Conservation (phyloP, 2,329 filamentous ascomycete genomes). For the Trichocomaceae sp. region DNA sequence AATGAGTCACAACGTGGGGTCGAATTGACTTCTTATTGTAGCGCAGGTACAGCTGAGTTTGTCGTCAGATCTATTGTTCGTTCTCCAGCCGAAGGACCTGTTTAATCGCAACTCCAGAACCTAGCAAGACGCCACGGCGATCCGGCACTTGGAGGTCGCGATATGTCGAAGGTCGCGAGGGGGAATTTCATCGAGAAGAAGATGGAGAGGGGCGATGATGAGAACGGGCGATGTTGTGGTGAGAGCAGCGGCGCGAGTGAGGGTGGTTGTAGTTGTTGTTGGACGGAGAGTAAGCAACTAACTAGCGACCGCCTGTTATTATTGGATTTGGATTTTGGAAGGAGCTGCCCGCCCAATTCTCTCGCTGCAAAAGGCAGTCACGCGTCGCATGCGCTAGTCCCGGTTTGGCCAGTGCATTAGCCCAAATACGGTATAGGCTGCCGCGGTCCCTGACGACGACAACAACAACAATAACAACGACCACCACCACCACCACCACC, state of each 20-base stretch:
- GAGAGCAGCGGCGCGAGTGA: background rate
- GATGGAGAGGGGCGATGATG: background rate
- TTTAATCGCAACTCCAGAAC: background rate
- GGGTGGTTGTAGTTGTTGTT: conserved; percentile 2
- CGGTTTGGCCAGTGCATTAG: background rate
- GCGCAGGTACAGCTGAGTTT: background rate
- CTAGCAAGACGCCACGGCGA: background rate
- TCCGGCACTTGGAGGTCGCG: background rate
- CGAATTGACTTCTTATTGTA: background rate
- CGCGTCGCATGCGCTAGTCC: background rate
- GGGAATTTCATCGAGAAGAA: background rate
- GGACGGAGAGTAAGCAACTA: background rate
- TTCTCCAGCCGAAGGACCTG: conserved; percentile 1
- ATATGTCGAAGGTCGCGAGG: background rate
- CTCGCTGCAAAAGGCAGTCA: background rate
- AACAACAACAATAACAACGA: background rate
- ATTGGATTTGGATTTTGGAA: background rate
- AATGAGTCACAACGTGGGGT: background rate
- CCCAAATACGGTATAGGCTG: background rate
- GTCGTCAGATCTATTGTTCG: background rate
- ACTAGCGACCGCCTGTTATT: background rate
- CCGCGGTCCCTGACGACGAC: no score
- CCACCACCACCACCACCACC: no score
- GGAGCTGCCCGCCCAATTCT: background rate
- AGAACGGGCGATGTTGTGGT: background rate